Conservation (phyloP, 192 early-diverging fungal species). For the Entomortierella parvispora region DNA sequence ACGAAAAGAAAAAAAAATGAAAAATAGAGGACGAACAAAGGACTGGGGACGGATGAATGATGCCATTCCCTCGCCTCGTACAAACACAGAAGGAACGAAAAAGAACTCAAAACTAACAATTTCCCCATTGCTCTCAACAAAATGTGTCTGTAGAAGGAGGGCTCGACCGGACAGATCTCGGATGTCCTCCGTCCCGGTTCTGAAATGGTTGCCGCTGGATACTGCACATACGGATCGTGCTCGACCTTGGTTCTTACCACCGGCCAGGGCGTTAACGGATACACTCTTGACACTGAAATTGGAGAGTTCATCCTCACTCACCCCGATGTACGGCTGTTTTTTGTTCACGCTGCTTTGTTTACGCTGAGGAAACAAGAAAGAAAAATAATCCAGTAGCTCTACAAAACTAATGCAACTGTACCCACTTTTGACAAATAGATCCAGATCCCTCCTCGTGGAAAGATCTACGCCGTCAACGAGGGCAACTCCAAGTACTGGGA, state of each 20-base stretch:
- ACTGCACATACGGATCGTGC: constrained; percentile 98
- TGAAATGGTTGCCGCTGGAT: constrained; percentile 93
- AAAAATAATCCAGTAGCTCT: constrained; percentile 2
- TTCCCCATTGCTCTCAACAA: neutral
- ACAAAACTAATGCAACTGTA: too few species aligned
- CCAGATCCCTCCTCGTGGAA: constrained; percentile 77
- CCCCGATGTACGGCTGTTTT: constrained; percentile 70
- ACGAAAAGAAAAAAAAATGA: too few species aligned
- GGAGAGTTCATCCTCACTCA: constrained; percentile 99
- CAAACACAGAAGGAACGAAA: too few species aligned
- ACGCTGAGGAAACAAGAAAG: neutral
- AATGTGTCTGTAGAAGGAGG: constrained; percentile 44
- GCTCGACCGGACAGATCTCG: constrained; percentile 61
- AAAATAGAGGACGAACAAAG: too few species aligned
- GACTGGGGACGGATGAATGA: too few species aligned
- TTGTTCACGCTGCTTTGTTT: neutral
- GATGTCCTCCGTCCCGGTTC: constrained; percentile 91
- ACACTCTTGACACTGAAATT: constrained; percentile 94
- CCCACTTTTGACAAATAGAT: constrained; percentile 56
- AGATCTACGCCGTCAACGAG: constrained; percentile 99
- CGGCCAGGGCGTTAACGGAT: constrained; percentile 91
- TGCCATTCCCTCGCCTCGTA: too few species aligned
- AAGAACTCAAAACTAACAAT: neutral
- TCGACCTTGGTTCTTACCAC: constrained; percentile 83
- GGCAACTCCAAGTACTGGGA: constrained; percentile 95